Evolutionary conservation across 1,284 basidiomycete species (phyloP).

Genomic region (Boletellus deceptivus): DNA sequence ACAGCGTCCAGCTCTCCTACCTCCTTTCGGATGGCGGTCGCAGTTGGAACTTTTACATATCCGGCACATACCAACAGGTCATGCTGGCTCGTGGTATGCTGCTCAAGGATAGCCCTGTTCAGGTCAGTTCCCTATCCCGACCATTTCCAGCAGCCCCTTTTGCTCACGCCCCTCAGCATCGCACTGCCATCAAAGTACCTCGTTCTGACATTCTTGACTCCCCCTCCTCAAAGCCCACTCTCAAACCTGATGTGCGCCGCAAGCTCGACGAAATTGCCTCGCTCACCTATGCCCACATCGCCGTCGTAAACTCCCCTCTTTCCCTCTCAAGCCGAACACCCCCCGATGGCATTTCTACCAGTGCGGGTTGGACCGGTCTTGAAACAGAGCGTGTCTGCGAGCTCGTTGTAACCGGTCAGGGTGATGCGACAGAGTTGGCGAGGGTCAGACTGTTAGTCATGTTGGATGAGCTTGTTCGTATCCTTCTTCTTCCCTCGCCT

Average conservation of each 20-base stretch:
- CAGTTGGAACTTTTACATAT: constrained; percentile 88
- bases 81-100: constrained; percentile 88
- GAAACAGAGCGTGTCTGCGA: constrained; percentile 94
- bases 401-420: constrained; percentile 84
- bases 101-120: constrained; percentile 85
- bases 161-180: constrained; percentile 52
- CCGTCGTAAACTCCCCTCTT: constrained; percentile 80
- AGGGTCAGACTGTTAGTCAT: constrained; percentile 89
- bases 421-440: constrained; percentile 89
- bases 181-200: constrained; percentile 83
- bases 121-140: constrained; percentile 45
- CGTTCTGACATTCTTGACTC: constrained; percentile 91
- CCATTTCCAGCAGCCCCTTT: constrained; percentile 13
- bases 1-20: constrained; percentile 81
- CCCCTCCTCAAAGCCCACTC: constrained; percentile 74
- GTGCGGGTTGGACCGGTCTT: constrained; percentile 80
- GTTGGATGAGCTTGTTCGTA: constrained; percentile 87
- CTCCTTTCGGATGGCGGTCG: constrained; percentile 68
- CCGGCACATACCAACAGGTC: constrained; percentile 90
- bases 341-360: constrained; percentile 69
- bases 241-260: constrained; percentile 85
- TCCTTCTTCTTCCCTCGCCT: neutral
- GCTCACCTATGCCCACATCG: constrained; percentile 84
- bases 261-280: constrained; percentile 91
- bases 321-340: constrained; percentile 69